Evolutionary conservation across 306 rosid species (phyloP).

Genomic region (Luffa acutangula): DNA sequence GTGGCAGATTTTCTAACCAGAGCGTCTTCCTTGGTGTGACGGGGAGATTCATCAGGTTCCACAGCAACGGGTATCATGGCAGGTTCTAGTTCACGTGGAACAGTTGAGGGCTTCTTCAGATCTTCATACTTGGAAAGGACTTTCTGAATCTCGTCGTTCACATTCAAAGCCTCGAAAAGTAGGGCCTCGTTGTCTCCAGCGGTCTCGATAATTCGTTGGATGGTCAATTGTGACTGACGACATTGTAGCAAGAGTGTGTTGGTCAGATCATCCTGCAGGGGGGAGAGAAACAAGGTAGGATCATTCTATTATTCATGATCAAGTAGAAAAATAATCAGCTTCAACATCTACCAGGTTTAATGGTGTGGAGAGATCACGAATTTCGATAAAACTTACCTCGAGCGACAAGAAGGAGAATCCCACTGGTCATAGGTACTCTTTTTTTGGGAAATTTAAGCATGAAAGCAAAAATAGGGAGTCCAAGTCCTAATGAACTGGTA

Average conservation of each 20-base stretch:
- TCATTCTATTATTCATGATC: background rate
- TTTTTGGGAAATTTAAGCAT: slow-evolving; percentile 3
- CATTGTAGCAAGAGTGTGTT: slow-evolving; percentile 82
- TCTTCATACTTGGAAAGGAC: slow-evolving; percentile 72
- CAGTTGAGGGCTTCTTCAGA: slow-evolving; percentile 39
- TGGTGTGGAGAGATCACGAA: background rate
- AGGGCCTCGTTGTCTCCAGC: slow-evolving; percentile 87
- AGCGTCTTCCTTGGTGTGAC: slow-evolving; percentile 45
- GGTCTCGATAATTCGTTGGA: slow-evolving; percentile 69
- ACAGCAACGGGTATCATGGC: slow-evolving; percentile 97
- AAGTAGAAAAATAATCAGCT: background rate
- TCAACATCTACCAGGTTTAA: background rate
- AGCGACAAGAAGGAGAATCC: background rate
- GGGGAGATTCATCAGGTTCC: slow-evolving; percentile 90
- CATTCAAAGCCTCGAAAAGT: slow-evolving; percentile 90
- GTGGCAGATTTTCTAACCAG: slow-evolving; percentile 65
- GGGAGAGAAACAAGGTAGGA: background rate
- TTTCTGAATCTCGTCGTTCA: slow-evolving; percentile 86
- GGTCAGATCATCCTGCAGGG: slow-evolving; percentile 80
- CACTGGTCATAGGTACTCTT: background rate
- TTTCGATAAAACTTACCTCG: background rate
- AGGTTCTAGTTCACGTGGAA: slow-evolving; percentile 59
- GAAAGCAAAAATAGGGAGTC: background rate
- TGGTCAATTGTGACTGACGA: slow-evolving; percentile 51
- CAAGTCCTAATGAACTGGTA: background rate